Evolutionary conservation across 1,139 yeast genomes (phyloP), one percentile per base, ranked within the genome.

Genomic region (Geotrichum restrictum): DNA sequence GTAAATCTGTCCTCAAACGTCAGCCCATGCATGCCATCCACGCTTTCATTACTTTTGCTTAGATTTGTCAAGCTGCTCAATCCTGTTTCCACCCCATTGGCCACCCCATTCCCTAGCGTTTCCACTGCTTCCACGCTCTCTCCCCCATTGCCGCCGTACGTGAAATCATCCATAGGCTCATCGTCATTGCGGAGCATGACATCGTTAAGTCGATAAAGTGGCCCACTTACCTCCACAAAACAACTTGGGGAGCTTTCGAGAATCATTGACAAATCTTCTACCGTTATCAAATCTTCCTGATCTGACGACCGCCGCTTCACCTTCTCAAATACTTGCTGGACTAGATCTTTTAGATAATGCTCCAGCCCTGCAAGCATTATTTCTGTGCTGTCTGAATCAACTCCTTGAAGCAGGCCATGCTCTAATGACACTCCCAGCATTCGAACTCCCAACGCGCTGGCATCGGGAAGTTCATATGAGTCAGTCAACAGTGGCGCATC

Each of bases 391-490:
- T 81, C 83, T 13, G 82, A 76, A 51, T 82, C 85, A 18, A 91
- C 74, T 8, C 85, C 83, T 0, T 96, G 96, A 0, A 93, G 77
- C n/a, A 93, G 72, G 0, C 98, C 98, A 65, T 89, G 82, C 63
- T 93, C 98, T 63, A 97, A 76, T 63, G 95, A 86, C 3, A 85
- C 83, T 68, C 96, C 95, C 38, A 84, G 71, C 75, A 93, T 82
- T 50, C 93, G 76, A 34, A 83, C 75, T 49, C 81, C 79, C 49
- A 94, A 70, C 46, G 79, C 78, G 47, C 84, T 93, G 41, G 77
- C 74, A 61, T 93, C 98, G 0, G 98, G 98, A 13, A 93, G 69
- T 59, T 93, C 93, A 64, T 76, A 87, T 39, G 80, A 76, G 60
- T 91, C 96, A 0, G 88, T 76, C 1, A 94, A 79, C 38, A 93